phyloP scores from a whole-genome alignment of 2,329 filamentous ascomycete species.

The Penicillium hordei region DNA sequence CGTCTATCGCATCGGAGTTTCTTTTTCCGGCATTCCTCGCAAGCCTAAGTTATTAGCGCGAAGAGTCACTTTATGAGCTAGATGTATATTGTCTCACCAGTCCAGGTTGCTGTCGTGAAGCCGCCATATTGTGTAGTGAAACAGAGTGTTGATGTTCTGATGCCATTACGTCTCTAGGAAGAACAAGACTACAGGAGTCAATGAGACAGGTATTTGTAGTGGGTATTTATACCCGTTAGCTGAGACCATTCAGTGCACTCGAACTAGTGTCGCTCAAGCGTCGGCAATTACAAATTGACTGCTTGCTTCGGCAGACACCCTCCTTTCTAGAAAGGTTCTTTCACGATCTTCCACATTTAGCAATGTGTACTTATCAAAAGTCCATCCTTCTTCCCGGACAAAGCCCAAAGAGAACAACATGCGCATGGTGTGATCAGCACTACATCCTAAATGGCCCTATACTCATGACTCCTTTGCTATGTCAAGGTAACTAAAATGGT shows the following conservation, averaged over 20 bases:
- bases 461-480: not conserved
- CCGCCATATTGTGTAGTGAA: not conserved
- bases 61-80: not conserved
- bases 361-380: not conserved
- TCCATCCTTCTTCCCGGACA: not conserved
- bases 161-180: not conserved
- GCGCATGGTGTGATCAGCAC: not conserved
- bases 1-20: conserved; percentile 32
- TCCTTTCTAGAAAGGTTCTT: not conserved
- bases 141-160: not conserved
- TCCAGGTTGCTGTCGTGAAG: conserved; percentile 9
- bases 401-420: not conserved
- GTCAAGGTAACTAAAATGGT: not conserved
- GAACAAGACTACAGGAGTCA: not conserved
- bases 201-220: not conserved
- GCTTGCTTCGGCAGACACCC: not conserved
- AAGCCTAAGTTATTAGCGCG: conserved; percentile 17
- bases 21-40: conserved; percentile 33
- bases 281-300: conserved; percentile 4
- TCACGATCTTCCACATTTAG: not conserved
- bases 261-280: not conserved
- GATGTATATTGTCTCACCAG: not conserved
- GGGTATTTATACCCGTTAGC: not conserved
- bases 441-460: not conserved
- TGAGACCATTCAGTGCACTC: not conserved